These are phyloP conservation scores for Syzygium grande DNA, from an alignment of 345 rosid genomes.

Conservation along the genomic window DNA sequence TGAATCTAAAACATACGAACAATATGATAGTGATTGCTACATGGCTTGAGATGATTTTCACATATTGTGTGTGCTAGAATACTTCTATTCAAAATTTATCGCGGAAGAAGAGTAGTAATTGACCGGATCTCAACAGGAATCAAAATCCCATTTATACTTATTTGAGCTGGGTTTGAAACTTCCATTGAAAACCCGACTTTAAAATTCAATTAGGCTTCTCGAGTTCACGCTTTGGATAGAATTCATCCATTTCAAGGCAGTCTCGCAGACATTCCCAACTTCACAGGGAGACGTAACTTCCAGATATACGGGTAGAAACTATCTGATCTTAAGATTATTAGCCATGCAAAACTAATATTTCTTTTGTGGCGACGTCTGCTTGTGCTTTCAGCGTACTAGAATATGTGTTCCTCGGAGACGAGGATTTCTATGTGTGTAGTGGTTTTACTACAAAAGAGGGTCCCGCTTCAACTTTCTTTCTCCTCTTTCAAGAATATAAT, in stretches of 20 bases:
- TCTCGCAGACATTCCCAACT: not conserved
- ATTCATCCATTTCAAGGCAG: not conserved
- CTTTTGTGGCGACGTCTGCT: not conserved
- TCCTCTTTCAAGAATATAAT: not conserved
- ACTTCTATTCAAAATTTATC: not conserved
- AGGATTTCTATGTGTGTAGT: not conserved
- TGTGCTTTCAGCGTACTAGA: not conserved
- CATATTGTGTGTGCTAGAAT: not conserved
- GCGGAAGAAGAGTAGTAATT: not conserved
- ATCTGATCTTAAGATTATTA: not conserved
- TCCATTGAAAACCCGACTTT: not conserved
- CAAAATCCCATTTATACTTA: not conserved
- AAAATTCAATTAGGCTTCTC: not conserved
- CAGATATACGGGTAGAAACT: not conserved
- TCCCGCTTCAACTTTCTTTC: not conserved
- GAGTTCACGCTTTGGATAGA: not conserved
- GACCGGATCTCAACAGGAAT: not conserved
- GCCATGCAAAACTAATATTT: not conserved
- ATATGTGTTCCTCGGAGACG: not conserved
- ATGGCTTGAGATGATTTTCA: not conserved
- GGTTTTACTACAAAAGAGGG: not conserved
- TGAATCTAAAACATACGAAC: not conserved
- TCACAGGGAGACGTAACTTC: too few species aligned
- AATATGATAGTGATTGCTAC: not conserved
- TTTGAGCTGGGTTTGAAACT: not conserved